phyloP scores from a whole-genome alignment of 371 early-diverging fungal species.

The Lichtheimia corymbifera region DNA sequence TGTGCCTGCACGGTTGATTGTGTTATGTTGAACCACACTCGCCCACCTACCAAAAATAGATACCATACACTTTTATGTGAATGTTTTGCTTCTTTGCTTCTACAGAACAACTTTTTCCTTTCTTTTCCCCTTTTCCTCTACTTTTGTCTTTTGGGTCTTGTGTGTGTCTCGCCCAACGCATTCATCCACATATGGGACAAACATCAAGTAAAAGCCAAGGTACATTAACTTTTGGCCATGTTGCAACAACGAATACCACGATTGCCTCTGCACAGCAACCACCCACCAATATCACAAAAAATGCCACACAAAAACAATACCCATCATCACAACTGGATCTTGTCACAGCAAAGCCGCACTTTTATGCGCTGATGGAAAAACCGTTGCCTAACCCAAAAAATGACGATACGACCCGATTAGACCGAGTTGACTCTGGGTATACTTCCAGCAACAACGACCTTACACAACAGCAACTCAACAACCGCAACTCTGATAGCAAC shows the following conservation, averaged over 20 bases:
- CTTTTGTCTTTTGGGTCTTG: background rate
- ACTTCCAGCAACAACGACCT: background rate
- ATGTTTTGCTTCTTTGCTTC: background rate
- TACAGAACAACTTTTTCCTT: background rate
- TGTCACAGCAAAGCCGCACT: conserved; percentile 8
- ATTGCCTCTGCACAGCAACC: background rate
- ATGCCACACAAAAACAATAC: background rate
- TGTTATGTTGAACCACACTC: too few species aligned
- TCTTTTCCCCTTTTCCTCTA: background rate
- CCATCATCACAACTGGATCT: background rate
- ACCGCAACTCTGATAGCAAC: background rate
- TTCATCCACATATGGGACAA: conserved; percentile 17
- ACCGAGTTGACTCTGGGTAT: conserved; percentile 23
- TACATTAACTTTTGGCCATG: conserved; percentile 18
- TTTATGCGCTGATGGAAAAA: conserved; percentile 13
- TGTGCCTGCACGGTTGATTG: too few species aligned
- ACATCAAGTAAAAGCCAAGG: conserved; percentile 14
- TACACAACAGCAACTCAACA: background rate
- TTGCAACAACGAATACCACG: background rate
- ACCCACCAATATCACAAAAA: background rate
- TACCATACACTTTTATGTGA: background rate
- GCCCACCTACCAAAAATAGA: conserved; percentile 1
- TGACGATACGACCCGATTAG: background rate
- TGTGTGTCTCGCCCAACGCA: background rate
- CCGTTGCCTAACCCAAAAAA: background rate